phyloP scores from a whole-genome alignment of 208 protist genomes.

The Leptomonas pyrrhocoris region DNA sequence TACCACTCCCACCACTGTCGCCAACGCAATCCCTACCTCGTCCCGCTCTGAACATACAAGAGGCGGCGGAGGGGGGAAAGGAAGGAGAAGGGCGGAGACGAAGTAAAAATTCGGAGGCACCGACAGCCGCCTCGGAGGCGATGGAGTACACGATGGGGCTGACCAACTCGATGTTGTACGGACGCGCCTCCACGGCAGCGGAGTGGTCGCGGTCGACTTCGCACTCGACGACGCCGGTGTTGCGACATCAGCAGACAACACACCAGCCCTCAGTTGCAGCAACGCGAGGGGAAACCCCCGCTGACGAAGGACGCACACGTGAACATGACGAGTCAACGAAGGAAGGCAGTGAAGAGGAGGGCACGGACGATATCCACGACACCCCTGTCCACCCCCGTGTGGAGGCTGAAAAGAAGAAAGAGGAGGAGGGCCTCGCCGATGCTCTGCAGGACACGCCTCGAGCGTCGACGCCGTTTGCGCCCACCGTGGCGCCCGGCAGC shows the following conservation, averaged over 20 bases:
- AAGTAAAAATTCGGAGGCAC: background rate
- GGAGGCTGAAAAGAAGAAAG: background rate
- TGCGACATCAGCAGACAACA: background rate
- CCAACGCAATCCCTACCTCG: background rate
- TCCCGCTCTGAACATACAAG: too few relatives aligned
- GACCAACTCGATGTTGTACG: slow-evolving; percentile 17
- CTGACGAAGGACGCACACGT: background rate
- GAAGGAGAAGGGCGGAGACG: background rate
- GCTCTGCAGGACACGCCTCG: background rate
- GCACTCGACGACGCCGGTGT: background rate
- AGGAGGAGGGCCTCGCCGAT: background rate
- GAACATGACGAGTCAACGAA: background rate
- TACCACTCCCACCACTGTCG: background rate
- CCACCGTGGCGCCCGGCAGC: slow-evolving; percentile 6
- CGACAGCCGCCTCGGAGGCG: slow-evolving; percentile 1
- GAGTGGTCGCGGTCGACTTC: slow-evolving; percentile 8
- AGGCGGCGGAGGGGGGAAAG: too few relatives aligned
- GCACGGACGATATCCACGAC: background rate
- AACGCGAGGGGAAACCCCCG: background rate
- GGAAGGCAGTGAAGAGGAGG: background rate
- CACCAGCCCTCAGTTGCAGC: background rate
- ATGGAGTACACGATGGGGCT: slow-evolving; percentile 22
- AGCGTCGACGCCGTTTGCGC: slow-evolving; percentile 7
- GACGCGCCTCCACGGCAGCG: background rate
- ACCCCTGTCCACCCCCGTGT: background rate